These are phyloP conservation scores for Melocanna baccifera DNA, from an alignment of 176 grass and related monocot genomes.

Conservation along the genomic window DNA sequence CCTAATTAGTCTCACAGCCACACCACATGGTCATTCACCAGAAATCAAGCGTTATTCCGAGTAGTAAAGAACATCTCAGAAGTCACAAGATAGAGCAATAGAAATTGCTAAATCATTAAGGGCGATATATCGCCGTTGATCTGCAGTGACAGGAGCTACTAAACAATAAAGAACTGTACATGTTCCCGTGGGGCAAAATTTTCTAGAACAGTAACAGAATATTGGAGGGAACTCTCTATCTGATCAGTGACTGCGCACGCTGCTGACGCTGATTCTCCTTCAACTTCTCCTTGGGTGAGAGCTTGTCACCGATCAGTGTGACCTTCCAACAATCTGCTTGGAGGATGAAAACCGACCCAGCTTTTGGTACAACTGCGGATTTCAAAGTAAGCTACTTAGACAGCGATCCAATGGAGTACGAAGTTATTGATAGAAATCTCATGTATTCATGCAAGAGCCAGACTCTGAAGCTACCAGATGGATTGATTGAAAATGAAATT, in stretches of 20 bases:
- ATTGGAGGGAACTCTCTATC: constrained; percentile 19
- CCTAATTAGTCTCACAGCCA: too few relatives aligned
- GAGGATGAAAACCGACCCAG: constrained; percentile 82
- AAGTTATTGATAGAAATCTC: background rate
- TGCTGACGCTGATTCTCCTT: constrained; percentile 35
- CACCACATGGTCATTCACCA: too few relatives aligned
- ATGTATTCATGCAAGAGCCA: background rate
- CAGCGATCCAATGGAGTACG: background rate
- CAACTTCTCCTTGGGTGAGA: constrained; percentile 56
- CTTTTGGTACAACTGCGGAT: constrained; percentile 79
- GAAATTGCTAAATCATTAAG: background rate
- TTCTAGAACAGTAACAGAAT: background rate
- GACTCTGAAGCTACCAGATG: background rate
- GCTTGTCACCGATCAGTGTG: constrained; percentile 63
- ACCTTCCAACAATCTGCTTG: constrained; percentile 75
- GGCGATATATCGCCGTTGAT: background rate
- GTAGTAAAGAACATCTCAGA: background rate
- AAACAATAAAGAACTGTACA: background rate
- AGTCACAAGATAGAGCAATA: background rate
- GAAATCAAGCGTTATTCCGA: too few relatives aligned
- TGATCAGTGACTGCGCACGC: constrained; percentile 44
- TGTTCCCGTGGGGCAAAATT: background rate
- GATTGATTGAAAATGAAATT: background rate
- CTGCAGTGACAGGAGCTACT: background rate
- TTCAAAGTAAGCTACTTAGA: constrained; percentile 8